Evolutionary conservation across 1,284 basidiomycete species (phyloP).

Genomic region (Boletus mariae): DNA sequence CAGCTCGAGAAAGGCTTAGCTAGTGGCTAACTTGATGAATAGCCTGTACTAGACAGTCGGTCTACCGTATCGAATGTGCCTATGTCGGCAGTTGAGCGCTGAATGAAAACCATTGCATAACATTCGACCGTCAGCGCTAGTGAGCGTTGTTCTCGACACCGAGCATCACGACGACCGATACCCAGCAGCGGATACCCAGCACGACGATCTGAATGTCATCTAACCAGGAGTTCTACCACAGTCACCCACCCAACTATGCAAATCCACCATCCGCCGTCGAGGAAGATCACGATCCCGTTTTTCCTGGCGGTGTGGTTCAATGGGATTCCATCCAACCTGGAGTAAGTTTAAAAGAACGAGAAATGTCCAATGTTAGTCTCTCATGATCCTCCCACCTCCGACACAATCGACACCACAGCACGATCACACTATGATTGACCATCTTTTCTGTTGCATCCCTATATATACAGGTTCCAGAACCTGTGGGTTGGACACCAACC

Average conservation of each 20-base stretch:
- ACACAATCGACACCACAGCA: conserved; percentile 13
- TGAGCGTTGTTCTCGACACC: conserved; percentile 2
- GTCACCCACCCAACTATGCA: conserved; percentile 8
- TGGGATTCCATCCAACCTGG: conserved; percentile 19
- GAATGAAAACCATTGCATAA: background rate
- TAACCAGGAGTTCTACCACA: conserved; percentile 25
- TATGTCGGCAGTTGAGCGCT: conserved; percentile 1
- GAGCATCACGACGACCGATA: conserved; percentile 14
- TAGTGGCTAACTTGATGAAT: background rate
- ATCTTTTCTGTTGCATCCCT: conserved; percentile 10
- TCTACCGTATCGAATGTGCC: background rate
- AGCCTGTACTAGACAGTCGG: background rate
- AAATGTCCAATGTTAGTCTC: conserved; percentile 31
- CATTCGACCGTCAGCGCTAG: conserved; percentile 10
- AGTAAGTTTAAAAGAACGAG: conserved; percentile 26
- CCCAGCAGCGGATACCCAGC: conserved; percentile 19
- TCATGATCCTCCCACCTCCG: conserved; percentile 10
- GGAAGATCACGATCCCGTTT: conserved; percentile 28
- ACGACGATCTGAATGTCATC: conserved; percentile 21
- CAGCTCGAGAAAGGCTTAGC: background rate
- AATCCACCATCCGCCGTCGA: conserved; percentile 18
- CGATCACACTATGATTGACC: conserved; percentile 27
- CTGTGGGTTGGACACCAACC: conserved; percentile 17
- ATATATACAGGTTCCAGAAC: conserved; percentile 24
- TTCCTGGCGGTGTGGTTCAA: conserved; percentile 31